Evolutionary conservation across 805 yeast species (phyloP).

Genomic region (Pichia exigua): DNA sequence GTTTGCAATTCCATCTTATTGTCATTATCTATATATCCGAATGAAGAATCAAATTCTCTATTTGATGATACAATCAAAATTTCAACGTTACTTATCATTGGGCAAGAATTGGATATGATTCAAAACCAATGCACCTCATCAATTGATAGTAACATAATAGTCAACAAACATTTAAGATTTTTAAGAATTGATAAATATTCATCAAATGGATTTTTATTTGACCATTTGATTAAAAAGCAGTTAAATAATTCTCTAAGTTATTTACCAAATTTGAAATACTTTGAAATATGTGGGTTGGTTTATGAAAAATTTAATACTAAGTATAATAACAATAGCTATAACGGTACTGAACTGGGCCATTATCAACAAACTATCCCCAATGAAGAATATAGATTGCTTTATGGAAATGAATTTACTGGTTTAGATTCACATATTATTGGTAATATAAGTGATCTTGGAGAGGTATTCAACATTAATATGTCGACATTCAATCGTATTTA

Average conservation of each 20-base stretch:
- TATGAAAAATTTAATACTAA: slow-evolving; percentile 13
- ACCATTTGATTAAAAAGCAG: slow-evolving; percentile 23
- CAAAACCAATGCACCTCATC: slow-evolving; percentile 13
- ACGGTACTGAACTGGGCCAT: not conserved
- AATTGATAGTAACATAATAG: slow-evolving; percentile 6
- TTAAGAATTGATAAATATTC: slow-evolving; percentile 10
- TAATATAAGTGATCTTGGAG: slow-evolving; percentile 24
- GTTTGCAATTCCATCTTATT: slow-evolving; percentile 16
- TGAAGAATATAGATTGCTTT: slow-evolving; percentile 16
- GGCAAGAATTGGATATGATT: slow-evolving; percentile 23
- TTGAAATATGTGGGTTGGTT: slow-evolving; percentile 27
- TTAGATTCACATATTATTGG: slow-evolving; percentile 14
- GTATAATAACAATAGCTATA: not conserved
- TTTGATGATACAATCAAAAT: slow-evolving; percentile 24
- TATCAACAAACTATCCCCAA: not conserved
- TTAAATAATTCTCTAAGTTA: slow-evolving; percentile 16
- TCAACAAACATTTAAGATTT: slow-evolving; percentile 14
- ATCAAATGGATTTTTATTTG: slow-evolving; percentile 22
- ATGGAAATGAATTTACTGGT: slow-evolving; percentile 20
- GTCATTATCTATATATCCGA: slow-evolving; percentile 1
- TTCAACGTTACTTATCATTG: slow-evolving; percentile 26
- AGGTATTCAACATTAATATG: slow-evolving; percentile 19
- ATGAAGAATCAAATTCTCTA: not conserved
- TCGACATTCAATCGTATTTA: not conserved
- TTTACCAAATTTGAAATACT: slow-evolving; percentile 17